Evolutionary conservation across 1,284 basidiomycete species (phyloP).

Genomic region (Leccinum huronense): DNA sequence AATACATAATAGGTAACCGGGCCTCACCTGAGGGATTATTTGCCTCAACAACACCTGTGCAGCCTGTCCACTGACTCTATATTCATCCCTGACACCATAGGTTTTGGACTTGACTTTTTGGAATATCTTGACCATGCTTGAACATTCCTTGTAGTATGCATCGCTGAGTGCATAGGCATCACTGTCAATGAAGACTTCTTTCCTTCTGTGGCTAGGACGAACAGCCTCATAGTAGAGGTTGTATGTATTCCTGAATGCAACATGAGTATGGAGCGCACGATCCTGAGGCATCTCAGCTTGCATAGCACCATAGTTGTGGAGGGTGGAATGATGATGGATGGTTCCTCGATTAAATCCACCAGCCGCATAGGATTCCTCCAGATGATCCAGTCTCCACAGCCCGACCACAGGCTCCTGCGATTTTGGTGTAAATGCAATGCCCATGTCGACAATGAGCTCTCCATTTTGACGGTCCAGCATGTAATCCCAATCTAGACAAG

Average conservation of each 20-base stretch:
- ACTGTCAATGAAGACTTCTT: constrained; percentile 2
- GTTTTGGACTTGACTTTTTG: background rate
- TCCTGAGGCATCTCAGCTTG: background rate
- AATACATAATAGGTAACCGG: background rate
- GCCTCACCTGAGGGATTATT: constrained; percentile 1
- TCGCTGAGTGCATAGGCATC: constrained; percentile 15
- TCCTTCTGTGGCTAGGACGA: background rate
- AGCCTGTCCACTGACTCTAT: constrained; percentile 10
- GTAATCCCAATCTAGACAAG: constrained; percentile 13
- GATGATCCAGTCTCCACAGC: background rate
- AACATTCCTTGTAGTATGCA: constrained; percentile 3
- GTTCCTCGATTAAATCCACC: background rate
- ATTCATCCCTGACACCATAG: constrained; percentile 15
- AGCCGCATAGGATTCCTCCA: background rate
- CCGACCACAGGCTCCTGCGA: no score
- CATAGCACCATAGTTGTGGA: background rate
- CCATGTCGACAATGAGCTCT: constrained; percentile 14
- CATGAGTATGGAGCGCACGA: constrained; percentile 3
- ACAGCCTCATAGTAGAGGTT: constrained; percentile 17
- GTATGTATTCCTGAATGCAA: constrained; percentile 14
- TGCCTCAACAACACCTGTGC: constrained; percentile 1
- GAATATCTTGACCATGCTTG: background rate
- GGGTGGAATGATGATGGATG: background rate
- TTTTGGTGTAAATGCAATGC: no score
- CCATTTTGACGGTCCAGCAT: constrained; percentile 15